Evolutionary conservation across 1,139 yeast species (phyloP).

Genomic region (Hansenula sp.): DNA sequence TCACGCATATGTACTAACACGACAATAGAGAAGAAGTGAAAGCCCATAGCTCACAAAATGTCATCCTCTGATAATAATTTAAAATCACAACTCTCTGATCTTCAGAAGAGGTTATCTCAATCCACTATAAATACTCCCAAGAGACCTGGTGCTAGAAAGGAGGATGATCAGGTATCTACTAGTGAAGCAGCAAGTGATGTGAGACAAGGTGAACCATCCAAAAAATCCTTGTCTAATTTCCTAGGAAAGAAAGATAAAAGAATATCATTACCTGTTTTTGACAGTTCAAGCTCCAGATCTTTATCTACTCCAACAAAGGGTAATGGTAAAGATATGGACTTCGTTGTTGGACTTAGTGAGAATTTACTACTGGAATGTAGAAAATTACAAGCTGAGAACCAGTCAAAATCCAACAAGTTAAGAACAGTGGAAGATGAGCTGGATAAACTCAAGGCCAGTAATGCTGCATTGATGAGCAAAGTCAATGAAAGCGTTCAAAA

Average conservation of each 20-base stretch:
- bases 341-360: slow-evolving; percentile 81
- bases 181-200: background rate
- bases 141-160: slow-evolving; percentile 17
- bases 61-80: slow-evolving; percentile 37
- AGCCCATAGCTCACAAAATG: no score
- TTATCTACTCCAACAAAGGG: slow-evolving; percentile 20
- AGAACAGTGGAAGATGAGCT: slow-evolving; percentile 41
- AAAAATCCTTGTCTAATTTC: slow-evolving; percentile 25
- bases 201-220: slow-evolving; percentile 6
- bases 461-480: slow-evolving; percentile 30
- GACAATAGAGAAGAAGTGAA: background rate
- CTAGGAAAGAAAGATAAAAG: slow-evolving; percentile 25
- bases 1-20: background rate
- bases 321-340: slow-evolving; percentile 58
- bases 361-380: slow-evolving; percentile 76
- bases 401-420: slow-evolving; percentile 40
- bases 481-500: slow-evolving; percentile 29
- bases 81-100: slow-evolving; percentile 55
- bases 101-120: slow-evolving; percentile 49
- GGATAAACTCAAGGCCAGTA: slow-evolving; percentile 32
- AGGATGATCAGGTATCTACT: background rate
- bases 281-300: slow-evolving; percentile 18
- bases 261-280: slow-evolving; percentile 26
- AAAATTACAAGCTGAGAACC: slow-evolving; percentile 66
- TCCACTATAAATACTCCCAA: slow-evolving; percentile 26